Conservation (phyloP, 176 grass and related monocot species). For the Cenchrus fungigraminus region DNA sequence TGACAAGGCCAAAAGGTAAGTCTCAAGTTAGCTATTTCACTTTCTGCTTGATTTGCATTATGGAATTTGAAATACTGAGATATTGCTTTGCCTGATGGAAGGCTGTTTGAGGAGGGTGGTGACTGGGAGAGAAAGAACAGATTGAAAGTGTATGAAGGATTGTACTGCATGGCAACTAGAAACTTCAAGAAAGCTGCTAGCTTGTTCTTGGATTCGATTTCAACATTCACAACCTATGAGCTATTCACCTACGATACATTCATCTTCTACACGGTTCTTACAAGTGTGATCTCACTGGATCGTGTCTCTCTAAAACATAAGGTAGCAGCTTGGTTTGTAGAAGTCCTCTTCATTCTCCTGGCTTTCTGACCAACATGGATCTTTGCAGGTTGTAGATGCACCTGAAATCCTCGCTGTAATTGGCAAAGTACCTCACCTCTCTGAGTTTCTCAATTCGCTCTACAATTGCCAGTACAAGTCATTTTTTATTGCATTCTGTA, state of each 20-base stretch:
- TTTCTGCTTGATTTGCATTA: slow-evolving; percentile 35
- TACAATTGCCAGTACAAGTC: slow-evolving; percentile 97
- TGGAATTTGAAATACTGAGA: slow-evolving; percentile 3
- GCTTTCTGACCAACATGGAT: slow-evolving; percentile 31
- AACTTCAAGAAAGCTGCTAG: slow-evolving; percentile 93
- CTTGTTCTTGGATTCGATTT: slow-evolving; percentile 99
- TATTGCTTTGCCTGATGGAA: slow-evolving; percentile 44
- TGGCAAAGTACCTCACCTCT: slow-evolving; percentile 88
- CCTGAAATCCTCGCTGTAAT: slow-evolving; percentile 97
- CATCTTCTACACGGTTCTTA: slow-evolving; percentile 94
- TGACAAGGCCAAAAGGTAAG: slow-evolving; percentile 97
- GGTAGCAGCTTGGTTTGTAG: slow-evolving; percentile 33
- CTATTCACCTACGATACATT: slow-evolving; percentile 94
- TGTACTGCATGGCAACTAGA: slow-evolving; percentile 91
- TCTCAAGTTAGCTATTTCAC: slow-evolving; percentile 1
- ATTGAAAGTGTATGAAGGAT: slow-evolving; percentile 96
- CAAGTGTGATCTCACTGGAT: slow-evolving; percentile 89
- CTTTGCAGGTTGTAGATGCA: slow-evolving; percentile 83
- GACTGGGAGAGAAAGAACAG: slow-evolving; percentile 99
- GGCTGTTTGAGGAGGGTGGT: slow-evolving; percentile 97
- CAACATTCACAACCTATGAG: slow-evolving; percentile 95
- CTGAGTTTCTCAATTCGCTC: slow-evolving; percentile 91
- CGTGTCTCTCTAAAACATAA: slow-evolving; percentile 96
- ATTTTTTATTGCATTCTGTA: slow-evolving; percentile 95
- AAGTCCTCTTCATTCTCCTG: slow-evolving; percentile 34